phyloP scores from a whole-genome alignment of 2,329 filamentous ascomycete genomes.

The Thielaviopsis ethacetica region DNA sequence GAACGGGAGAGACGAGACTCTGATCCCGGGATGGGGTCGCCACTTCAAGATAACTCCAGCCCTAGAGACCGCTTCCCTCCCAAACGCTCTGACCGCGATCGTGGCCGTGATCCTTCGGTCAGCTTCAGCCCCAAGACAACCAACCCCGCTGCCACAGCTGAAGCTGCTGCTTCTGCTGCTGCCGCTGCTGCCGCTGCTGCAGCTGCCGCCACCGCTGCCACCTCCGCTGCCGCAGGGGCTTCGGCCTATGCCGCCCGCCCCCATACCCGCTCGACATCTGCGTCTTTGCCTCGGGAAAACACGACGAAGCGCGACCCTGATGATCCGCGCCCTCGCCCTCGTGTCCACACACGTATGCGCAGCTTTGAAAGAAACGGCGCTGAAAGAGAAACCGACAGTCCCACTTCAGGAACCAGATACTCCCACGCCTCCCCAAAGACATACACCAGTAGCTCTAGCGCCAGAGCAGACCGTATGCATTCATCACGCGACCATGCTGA shows the following conservation, averaged over 20 bases:
- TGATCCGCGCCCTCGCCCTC: not conserved
- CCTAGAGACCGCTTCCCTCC: not conserved
- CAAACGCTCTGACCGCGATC: not conserved
- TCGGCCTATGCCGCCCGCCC: not conserved
- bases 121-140: not conserved
- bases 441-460: not conserved
- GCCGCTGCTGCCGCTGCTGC: not conserved
- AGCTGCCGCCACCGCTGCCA: not conserved
- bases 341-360: conserved; percentile 1
- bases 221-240: not conserved
- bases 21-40: not conserved
- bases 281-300: conserved; percentile 2
- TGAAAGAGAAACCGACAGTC: not conserved
- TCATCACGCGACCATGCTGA: not conserved
- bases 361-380: conserved; percentile 1
- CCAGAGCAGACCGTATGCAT: conserved; percentile 1
- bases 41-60: not conserved
- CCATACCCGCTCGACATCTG: conserved; percentile 7
- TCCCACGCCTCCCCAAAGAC: not conserved
- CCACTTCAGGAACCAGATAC: not conserved
- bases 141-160: not conserved
- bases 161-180: not conserved
- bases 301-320: not conserved
- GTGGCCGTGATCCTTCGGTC: not conserved
- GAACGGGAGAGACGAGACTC: conserved; percentile 27